phyloP scores from a whole-genome alignment of 805 yeast genomes.

The Candida odintsovae region DNA sequence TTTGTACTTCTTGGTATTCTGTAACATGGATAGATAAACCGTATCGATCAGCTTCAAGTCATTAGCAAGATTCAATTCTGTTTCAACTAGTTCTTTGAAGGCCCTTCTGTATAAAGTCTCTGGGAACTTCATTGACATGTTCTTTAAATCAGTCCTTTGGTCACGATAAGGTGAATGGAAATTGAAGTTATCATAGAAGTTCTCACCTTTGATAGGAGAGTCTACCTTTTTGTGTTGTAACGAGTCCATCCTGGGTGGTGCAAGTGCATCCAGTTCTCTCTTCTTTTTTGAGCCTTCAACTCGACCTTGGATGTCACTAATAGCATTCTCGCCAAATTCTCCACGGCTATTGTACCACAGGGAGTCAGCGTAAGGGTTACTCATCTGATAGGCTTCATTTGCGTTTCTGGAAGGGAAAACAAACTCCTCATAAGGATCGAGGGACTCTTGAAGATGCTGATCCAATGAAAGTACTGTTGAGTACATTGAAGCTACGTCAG shows the following conservation, averaged over 20 bases:
- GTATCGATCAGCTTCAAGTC: slow-evolving; percentile 25
- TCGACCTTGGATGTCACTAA: slow-evolving; percentile 24
- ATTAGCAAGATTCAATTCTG: slow-evolving; percentile 30
- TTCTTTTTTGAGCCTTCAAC: slow-evolving; percentile 13
- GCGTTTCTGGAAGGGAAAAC: slow-evolving; percentile 8
- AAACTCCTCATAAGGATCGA: not conserved
- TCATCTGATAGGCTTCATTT: slow-evolving; percentile 8
- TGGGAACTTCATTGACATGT: slow-evolving; percentile 1
- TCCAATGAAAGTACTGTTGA: not conserved
- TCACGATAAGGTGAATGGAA: not conserved
- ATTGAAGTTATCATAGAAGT: slow-evolving; percentile 9
- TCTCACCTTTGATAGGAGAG: slow-evolving; percentile 28
- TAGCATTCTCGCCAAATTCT: slow-evolving; percentile 28
- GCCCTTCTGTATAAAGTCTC: slow-evolving; percentile 16
- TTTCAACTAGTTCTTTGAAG: slow-evolving; percentile 25
- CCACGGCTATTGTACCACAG: slow-evolving; percentile 36
- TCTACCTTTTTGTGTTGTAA: slow-evolving; percentile 22
- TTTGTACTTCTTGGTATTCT: slow-evolving; percentile 24
- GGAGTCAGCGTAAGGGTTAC: slow-evolving; percentile 38
- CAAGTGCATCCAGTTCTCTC: not conserved
- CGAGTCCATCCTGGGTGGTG: slow-evolving; percentile 22
- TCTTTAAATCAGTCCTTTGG: slow-evolving; percentile 1
- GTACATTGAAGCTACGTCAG: not conserved
- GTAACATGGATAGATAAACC: slow-evolving; percentile 29
- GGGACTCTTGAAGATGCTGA: not conserved